These are phyloP conservation scores for Neurospora crassa DNA, from an alignment of 2,329 filamentous ascomycete species.

Conservation along the genomic window DNA sequence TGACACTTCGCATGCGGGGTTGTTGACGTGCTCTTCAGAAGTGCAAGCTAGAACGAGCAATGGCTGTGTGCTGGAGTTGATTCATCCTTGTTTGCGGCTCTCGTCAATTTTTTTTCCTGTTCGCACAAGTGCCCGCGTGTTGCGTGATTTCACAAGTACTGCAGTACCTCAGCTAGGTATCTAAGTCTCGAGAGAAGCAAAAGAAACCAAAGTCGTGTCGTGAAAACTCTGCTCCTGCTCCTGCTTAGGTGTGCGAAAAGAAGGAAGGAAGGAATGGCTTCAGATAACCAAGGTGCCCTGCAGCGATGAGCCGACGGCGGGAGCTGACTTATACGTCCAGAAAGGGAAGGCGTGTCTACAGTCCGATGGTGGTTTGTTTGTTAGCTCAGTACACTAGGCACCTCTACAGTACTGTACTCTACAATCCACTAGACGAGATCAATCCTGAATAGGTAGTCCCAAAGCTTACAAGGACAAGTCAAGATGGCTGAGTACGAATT, in stretches of 20 bases:
- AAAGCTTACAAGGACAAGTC: too few species aligned
- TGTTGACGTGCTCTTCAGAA: neutral
- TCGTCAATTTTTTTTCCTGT: neutral
- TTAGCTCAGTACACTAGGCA: too few species aligned
- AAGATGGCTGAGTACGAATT: too few species aligned
- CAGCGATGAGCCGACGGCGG: neutral
- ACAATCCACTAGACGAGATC: too few species aligned
- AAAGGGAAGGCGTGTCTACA: neutral
- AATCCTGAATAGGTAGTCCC: too few species aligned
- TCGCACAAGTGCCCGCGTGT: neutral
- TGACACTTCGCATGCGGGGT: neutral
- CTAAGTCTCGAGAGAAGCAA: neutral
- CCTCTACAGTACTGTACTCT: too few species aligned
- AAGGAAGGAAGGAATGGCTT: neutral
- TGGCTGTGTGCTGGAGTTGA: neutral
- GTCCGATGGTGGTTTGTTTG: too few species aligned
- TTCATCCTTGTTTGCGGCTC: neutral
- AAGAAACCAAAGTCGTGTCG: neutral
- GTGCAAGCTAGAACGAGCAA: neutral
- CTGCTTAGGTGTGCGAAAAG: neutral
- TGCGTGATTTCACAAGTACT: neutral
- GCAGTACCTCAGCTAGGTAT: too few species aligned
- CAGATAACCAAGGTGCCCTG: neutral
- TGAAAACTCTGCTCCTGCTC: neutral
- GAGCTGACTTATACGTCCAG: neutral